Percentiles rank a stretch among this genome's conserved stretches.
Conservation (phyloP, 108 stramenopile species). For the Chaetoceros tenuissimus region DNA sequence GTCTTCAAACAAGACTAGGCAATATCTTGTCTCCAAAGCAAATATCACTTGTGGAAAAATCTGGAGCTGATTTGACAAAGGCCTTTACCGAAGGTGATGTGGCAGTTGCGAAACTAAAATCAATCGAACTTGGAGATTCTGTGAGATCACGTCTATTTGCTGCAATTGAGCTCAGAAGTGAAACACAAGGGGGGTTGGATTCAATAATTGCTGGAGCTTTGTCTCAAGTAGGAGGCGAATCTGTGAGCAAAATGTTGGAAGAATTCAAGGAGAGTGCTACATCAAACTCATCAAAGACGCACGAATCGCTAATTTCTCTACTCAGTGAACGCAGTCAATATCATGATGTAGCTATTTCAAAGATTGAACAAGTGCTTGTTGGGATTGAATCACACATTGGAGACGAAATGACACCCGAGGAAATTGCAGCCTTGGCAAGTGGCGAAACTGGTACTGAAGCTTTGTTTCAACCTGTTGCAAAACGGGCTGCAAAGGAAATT, state of each 20-base stretch:
- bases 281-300: constrained; percentile 43
- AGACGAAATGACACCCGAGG: constrained; percentile 51
- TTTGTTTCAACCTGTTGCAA: constrained; percentile 79
- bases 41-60: constrained; percentile 44
- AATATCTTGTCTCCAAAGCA: constrained; percentile 50
- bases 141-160: constrained; percentile 59
- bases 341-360: constrained; percentile 62
- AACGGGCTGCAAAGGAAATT: constrained; percentile 72
- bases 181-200: constrained; percentile 79
- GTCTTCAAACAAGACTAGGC: constrained; percentile 58
- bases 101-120: constrained; percentile 77
- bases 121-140: constrained; percentile 78
- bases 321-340: constrained; percentile 53
- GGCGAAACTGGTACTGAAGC: constrained; percentile 76
- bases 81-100: constrained; percentile 85
- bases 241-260: constrained; percentile 43
- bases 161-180: constrained; percentile 79
- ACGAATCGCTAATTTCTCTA: constrained; percentile 78
- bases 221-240: constrained; percentile 18
- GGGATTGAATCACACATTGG: constrained; percentile 66
- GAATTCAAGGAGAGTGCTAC: constrained; percentile 49
- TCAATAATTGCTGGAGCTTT: constrained; percentile 83
- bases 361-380: constrained; percentile 65
- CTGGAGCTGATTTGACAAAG: constrained; percentile 59
- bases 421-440: constrained; percentile 64